phyloP scores from a whole-genome alignment of 2,329 filamentous ascomycete genomes.

The Sporothrix pseudoabietina region DNA sequence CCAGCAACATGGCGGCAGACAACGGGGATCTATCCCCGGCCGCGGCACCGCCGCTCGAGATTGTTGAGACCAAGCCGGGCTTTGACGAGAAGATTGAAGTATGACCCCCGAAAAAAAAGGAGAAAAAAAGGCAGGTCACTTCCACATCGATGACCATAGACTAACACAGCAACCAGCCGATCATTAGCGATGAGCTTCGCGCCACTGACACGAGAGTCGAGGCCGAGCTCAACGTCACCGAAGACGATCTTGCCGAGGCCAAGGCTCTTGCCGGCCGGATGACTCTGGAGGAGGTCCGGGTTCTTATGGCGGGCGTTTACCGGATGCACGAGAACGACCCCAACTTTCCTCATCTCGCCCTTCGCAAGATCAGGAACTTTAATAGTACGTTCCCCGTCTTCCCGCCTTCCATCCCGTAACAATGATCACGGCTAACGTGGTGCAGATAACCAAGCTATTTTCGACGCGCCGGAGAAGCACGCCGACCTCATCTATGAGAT shows the following conservation, averaged over 20 bases:
- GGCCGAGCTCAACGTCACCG: constrained; percentile 31
- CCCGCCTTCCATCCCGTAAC: neutral
- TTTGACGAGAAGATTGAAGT: constrained; percentile 13
- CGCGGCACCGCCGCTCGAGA: neutral
- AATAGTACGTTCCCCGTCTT: constrained; percentile 34
- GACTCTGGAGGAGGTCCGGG: constrained; percentile 30
- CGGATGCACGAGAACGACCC: constrained; percentile 50
- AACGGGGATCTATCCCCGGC: neutral
- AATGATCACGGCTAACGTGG: neutral
- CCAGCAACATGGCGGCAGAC: neutral
- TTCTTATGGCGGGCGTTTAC: constrained; percentile 25
- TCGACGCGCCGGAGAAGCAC: constrained; percentile 51
- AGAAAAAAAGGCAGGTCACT: neutral
- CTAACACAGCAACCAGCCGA: neutral
- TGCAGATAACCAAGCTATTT: constrained; percentile 47
- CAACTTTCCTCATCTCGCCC: constrained; percentile 50
- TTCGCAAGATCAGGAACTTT: constrained; percentile 48
- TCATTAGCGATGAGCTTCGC: neutral
- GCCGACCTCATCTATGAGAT: constrained; percentile 48
- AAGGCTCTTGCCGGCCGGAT: constrained; percentile 33
- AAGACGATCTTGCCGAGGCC: constrained; percentile 33
- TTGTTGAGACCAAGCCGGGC: neutral
- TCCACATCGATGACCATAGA: neutral
- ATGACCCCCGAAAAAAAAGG: neutral
- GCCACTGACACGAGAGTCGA: constrained; percentile 7